Evolutionary conservation across 2,329 filamentous ascomycete genomes (phyloP).

Genomic region (Trichothecium roseum): DNA sequence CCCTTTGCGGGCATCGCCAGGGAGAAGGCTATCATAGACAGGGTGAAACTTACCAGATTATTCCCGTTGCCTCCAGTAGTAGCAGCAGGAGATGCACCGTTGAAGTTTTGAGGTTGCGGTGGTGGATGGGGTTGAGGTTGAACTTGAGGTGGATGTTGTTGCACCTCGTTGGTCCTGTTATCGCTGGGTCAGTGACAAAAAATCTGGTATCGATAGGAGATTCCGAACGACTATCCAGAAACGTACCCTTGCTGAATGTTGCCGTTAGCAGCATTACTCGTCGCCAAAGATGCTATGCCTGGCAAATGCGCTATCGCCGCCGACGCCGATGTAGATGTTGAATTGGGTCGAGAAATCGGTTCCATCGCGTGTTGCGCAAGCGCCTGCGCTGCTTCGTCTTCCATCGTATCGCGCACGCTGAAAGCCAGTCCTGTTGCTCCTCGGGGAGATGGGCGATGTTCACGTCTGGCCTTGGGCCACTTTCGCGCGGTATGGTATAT

Average conservation of each 20-base stretch:
- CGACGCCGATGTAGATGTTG: slow-evolving; percentile 35
- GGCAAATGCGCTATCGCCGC: slow-evolving; percentile 32
- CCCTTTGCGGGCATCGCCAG: no score
- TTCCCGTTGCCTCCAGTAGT: slow-evolving; percentile 15
- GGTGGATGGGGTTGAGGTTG: slow-evolving; percentile 2
- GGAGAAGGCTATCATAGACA: background rate
- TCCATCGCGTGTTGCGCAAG: slow-evolving; percentile 30
- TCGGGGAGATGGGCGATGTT: no score
- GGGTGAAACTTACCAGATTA: slow-evolving; percentile 8
- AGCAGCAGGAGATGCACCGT: slow-evolving; percentile 19
- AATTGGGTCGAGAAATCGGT: slow-evolving; percentile 37
- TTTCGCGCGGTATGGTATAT: no score
- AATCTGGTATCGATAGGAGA: slow-evolving; percentile 32
- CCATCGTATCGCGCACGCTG: slow-evolving; percentile 2
- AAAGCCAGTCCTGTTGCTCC: background rate
- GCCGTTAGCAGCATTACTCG: slow-evolving; percentile 24
- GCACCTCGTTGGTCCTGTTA: slow-evolving; percentile 6
- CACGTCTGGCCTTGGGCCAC: no score
- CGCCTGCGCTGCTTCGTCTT: slow-evolving; percentile 16
- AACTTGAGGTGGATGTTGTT: slow-evolving; percentile 1
- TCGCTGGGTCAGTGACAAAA: slow-evolving; percentile 3
- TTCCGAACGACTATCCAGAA: slow-evolving; percentile 18
- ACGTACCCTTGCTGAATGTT: no score
- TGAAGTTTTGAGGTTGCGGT: slow-evolving; percentile 12
- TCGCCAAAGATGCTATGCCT: slow-evolving; percentile 33